Conservation (phyloP, 495 filamentous ascomycete species). For the Talaromyces nanjingensis region DNA sequence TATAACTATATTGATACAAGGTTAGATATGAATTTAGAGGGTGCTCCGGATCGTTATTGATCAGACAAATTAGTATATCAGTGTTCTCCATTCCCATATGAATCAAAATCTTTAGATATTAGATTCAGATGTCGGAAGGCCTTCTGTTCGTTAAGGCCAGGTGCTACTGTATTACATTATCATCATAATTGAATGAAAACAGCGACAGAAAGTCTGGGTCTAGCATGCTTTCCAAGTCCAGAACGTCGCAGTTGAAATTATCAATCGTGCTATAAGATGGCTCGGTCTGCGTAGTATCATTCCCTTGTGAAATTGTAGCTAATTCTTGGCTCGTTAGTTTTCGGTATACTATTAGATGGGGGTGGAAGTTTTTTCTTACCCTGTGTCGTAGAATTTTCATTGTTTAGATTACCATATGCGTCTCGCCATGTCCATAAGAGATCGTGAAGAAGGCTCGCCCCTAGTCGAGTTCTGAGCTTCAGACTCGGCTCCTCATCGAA, state of each 20-base stretch:
- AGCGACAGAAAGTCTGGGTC: constrained; percentile 12
- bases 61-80: too few species aligned
- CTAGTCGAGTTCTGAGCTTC: constrained; percentile 10
- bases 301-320: background rate
- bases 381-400: background rate
- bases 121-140: too few species aligned
- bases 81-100: too few species aligned
- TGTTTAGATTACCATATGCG: constrained; percentile 10
- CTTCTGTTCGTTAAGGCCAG: too few species aligned
- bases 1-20: too few species aligned
- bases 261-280: background rate
- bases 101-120: too few species aligned
- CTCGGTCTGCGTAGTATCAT: background rate
- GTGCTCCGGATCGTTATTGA: too few species aligned
- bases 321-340: too few species aligned
- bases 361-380: too few species aligned
- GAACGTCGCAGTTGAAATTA: background rate
- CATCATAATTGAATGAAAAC: constrained; percentile 3
- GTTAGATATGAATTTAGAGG: too few species aligned
- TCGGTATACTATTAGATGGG: too few species aligned
- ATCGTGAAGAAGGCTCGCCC: constrained; percentile 15
- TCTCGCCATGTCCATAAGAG: constrained; percentile 12
- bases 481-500: constrained; percentile 10
- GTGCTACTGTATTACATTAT: background rate
- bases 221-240: constrained; percentile 10